Evolutionary conservation across 225 moss, liverwort and hornwort genomes (phyloP), one percentile per base, ranked within the genome.

Genomic region (Bryoerythrophyllum caledonicum): DNA sequence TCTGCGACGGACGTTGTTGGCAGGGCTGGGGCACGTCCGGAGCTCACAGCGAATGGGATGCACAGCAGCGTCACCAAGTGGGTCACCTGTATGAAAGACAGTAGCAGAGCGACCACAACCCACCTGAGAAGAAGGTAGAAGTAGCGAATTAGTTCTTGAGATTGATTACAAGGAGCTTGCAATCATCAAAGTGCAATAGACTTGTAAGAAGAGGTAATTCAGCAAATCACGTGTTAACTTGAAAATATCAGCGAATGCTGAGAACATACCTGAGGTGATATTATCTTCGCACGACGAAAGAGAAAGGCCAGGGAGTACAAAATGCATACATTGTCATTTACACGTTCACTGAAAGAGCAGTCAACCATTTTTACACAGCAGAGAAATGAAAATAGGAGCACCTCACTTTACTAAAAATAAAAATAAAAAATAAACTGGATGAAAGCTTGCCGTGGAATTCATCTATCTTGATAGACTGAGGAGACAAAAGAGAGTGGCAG

Each of bases 71-170:
- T 83, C 34, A 72, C 76, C 0, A 74, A 83, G 0, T 86, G 76
- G 86, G 38, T 83, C 3, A 63, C 53, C 26, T 86, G 86, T 70
- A 64, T 80, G n/a, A 68, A 76, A 9, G 78, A 81, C 35, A 71
- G 46, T 40, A 11, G 25, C 51, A 74, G 75, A 26, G 14, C 72
- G 9, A 76, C 78, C 9, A 58, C 72, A 52, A 82, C 76, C 32
- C 4, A 27, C 74, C 72, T 48, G 51, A 72, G 57, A 43, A 75
- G 10, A 70, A 11, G 10, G 6, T 25, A 55, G 17, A 0, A 37
- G 24, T 38, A 17, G 56, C 25, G 17, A 56, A 19, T 25, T 13
- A 8, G 15, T 35, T 54, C 9, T 16, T 54, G 14, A 14, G 8
- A 14, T 48, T 48, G 48, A 48, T 48, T 48, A 8, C 59, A 46